These are phyloP conservation scores for Boletus bicolor DNA, from an alignment of 768 basidiomycete species.

Conservation along the genomic window DNA sequence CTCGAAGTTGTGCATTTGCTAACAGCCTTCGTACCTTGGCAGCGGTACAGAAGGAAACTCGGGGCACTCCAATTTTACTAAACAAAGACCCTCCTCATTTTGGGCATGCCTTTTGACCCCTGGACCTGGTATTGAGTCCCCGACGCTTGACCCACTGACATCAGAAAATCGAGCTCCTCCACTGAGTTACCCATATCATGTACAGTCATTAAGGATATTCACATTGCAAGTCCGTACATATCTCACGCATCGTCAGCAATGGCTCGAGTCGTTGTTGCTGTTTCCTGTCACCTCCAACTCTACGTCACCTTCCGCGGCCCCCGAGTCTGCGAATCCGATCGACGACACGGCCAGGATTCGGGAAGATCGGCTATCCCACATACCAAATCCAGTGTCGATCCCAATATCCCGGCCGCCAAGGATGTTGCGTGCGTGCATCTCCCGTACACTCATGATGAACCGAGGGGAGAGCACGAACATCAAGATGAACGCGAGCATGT, in stretches of 20 bases:
- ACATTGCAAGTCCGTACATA: not conserved
- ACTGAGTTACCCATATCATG: not conserved
- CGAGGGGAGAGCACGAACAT: conserved; percentile 16
- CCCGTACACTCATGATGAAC: not conserved
- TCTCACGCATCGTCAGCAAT: not conserved
- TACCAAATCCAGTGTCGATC: too few relatives aligned
- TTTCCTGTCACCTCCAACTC: conserved; percentile 7
- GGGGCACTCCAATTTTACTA: not conserved
- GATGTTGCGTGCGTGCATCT: too few relatives aligned
- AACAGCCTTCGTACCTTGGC: not conserved
- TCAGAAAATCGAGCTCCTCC: not conserved
- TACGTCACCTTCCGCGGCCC: not conserved
- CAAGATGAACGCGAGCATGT: not conserved
- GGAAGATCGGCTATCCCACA: not conserved
- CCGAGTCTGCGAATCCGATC: not conserved
- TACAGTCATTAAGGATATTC: too few relatives aligned
- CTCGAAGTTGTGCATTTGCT: not conserved
- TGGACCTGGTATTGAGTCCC: too few relatives aligned
- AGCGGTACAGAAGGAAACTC: not conserved
- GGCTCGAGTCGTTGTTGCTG: too few relatives aligned
- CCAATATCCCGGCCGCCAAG: too few relatives aligned
- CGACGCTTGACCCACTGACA: too few relatives aligned
- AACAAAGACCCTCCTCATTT: not conserved
- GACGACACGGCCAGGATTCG: not conserved
- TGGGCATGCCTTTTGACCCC: not conserved